Base-by-base conservation (phyloP, 176 grass and related monocot genomes). In the Puya raimondii region DNA sequence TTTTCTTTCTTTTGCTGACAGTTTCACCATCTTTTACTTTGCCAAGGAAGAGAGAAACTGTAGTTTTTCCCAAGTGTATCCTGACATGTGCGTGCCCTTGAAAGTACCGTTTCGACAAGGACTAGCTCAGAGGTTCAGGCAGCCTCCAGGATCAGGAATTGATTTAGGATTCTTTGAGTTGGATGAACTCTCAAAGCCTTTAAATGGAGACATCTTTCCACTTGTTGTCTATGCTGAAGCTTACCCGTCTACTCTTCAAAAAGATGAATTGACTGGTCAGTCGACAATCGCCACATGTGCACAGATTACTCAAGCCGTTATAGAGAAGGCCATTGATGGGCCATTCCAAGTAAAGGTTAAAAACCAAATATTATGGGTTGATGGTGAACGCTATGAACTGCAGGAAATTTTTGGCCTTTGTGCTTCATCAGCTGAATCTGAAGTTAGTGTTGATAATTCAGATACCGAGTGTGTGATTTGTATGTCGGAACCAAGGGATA, bases 401-500 rank as follows among this genome's bases (percentile, higher is more conserved):
- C 82, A 85, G 47, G 87, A 89, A 63, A 89, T 89, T 47, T 85
- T 85, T 63, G 82, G 87, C 64, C 85, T 82, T 61, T 42, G 5
- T 42, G 79, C 79, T 48, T 83, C 74, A 66, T 68, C 74, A 47
- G 50, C 72, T 65, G 77, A 91, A 12, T 69, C 47, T 49, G 72
- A 86, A 23, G 54, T 49, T 63, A 20, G 59, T 75, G 70, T 75
- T 26, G 79, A 78, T 78, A 83, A 91, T 74, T 70, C 80, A 74
- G 80, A 80, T 10, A 90, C 85, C 80, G 80, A 83, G 78, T 90
- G 87, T 83, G 87, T 86, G 12, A 80, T 90, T 72, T 90, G 83
- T 48, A 83, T 90, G 48, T 86, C 83, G 29, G 80, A 90, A 72
- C 83, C 83, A 78, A 85, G 73, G 64, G 83, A 86, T 74, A 86